phyloP scores from a whole-genome alignment of 768 basidiomycete genomes.

The Amanita rubescens region DNA sequence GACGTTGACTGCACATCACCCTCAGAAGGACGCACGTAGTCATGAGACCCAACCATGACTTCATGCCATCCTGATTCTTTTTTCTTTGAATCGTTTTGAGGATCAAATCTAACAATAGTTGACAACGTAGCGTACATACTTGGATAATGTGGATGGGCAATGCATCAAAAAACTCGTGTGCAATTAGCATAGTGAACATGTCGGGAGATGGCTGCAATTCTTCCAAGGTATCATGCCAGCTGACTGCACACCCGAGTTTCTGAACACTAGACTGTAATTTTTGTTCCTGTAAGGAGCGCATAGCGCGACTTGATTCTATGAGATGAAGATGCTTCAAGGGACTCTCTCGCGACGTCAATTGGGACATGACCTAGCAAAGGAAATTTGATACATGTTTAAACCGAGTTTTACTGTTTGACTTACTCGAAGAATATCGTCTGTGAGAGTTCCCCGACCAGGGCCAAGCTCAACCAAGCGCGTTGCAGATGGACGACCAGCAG shows the following conservation, averaged over 20 bases:
- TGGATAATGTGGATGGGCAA: conserved; percentile 87
- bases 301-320: conserved; percentile 69
- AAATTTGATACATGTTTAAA: neutral
- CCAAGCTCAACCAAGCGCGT: conserved; percentile 87
- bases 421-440: conserved; percentile 84
- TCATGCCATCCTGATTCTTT: conserved; percentile 79
- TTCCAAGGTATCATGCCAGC: conserved; percentile 72
- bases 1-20: neutral
- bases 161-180: conserved; percentile 98
- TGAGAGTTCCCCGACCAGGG: conserved; percentile 88
- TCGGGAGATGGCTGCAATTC: conserved; percentile 46
- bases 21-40: neutral
- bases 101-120: neutral
- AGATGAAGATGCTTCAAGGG: conserved; percentile 54
- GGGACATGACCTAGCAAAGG: conserved; percentile 40
- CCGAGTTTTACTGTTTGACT: conserved; percentile 16
- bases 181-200: conserved; percentile 77
- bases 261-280: conserved; percentile 33
- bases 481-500: conserved; percentile 35
- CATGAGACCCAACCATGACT: conserved; percentile 56
- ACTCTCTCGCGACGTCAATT: conserved; percentile 31
- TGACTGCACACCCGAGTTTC: conserved; percentile 30
- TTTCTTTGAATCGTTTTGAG: conserved; percentile 41
- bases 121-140: conserved; percentile 31
- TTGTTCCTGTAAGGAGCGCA: conserved; percentile 55